Evolutionary conservation across 2,329 filamentous ascomycete genomes (phyloP).

Genomic region (Myriosclerotinia curreyana): DNA sequence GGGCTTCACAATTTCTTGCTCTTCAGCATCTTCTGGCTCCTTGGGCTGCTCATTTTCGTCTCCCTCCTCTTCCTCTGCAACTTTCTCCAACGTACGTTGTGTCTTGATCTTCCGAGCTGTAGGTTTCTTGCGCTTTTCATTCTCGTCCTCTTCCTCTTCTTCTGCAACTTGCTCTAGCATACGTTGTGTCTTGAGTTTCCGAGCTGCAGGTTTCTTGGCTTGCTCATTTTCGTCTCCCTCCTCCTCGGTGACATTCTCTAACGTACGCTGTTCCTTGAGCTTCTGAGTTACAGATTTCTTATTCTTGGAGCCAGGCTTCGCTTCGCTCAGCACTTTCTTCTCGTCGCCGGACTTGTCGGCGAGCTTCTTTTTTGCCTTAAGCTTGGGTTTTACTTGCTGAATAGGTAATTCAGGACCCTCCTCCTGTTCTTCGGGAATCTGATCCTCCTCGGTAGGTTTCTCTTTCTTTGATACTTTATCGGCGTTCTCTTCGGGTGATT

Average conservation of each 20-base stretch:
- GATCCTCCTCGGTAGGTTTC: constrained; percentile 22
- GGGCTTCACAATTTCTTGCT: constrained; percentile 20
- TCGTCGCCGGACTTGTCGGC: constrained; percentile 35
- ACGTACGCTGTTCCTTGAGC: constrained; percentile 33
- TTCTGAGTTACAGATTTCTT: constrained; percentile 39
- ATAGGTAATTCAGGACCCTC: constrained; percentile 16
- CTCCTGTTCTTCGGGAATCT: constrained; percentile 8
- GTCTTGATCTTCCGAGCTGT: constrained; percentile 6
- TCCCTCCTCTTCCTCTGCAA: constrained; percentile 41
- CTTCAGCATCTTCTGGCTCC: constrained; percentile 34
- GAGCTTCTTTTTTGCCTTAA: constrained; percentile 32
- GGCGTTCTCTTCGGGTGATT: not conserved
- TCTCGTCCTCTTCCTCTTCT: constrained; percentile 37
- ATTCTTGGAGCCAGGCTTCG: constrained; percentile 38
- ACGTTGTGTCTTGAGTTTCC: constrained; percentile 4
- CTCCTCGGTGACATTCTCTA: constrained; percentile 44
- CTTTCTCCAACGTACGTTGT: constrained; percentile 37
- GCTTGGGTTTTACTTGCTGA: constrained; percentile 22
- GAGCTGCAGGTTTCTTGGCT: constrained; percentile 17
- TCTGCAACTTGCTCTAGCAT: constrained; percentile 43
- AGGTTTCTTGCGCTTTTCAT: constrained; percentile 25
- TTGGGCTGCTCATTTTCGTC: constrained; percentile 37
- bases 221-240: constrained; percentile 31
- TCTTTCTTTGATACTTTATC: constrained; percentile 23
- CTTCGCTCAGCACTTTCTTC: constrained; percentile 45